Percentiles rank a stretch among this genome's conserved stretches.
phyloP scores from a whole-genome alignment of 768 basidiomycete genomes.

The Termitomyces sp. region DNA sequence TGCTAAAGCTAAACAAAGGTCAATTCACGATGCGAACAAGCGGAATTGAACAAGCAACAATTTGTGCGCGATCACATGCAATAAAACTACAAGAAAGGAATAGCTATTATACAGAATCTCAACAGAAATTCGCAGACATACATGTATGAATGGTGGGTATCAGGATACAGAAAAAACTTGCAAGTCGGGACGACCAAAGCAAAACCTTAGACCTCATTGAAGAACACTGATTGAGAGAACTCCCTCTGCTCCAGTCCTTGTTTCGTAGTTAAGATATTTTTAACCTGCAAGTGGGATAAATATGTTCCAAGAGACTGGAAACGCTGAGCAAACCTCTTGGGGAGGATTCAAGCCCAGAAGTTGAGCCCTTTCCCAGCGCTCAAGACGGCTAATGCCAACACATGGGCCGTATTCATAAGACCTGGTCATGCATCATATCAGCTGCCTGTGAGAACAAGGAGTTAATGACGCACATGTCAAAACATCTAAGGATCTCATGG shows the following conservation, averaged over 20 bases:
- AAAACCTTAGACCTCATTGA: slow-evolving; percentile 32
- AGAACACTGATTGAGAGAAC: slow-evolving; percentile 61
- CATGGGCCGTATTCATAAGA: slow-evolving; percentile 80
- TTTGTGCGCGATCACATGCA: neutral
- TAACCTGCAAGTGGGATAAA: slow-evolving; percentile 45
- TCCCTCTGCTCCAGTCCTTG: slow-evolving; percentile 50
- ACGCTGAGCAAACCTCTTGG: slow-evolving; percentile 45
- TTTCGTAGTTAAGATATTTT: slow-evolving; percentile 67
- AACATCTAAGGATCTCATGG: slow-evolving; percentile 70
- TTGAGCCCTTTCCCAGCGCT: slow-evolving; percentile 84
- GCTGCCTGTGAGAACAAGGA: neutral
- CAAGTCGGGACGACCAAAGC: neutral
- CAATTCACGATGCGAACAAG: too few species aligned
- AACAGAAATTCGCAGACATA: neutral
- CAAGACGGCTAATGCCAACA: slow-evolving; percentile 70
- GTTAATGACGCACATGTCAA: slow-evolving; percentile 54
- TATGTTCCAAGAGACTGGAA: neutral
- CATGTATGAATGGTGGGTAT: neutral
- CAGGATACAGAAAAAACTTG: neutral
- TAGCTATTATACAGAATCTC: neutral
- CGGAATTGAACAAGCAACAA: neutral
- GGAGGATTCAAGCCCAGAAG: slow-evolving; percentile 79
- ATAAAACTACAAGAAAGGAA: neutral
- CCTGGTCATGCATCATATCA: slow-evolving; percentile 27
- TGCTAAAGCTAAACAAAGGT: too few species aligned